Evolutionary conservation across 495 filamentous ascomycete genomes (phyloP).

Genomic region (Daldinia childiae): DNA sequence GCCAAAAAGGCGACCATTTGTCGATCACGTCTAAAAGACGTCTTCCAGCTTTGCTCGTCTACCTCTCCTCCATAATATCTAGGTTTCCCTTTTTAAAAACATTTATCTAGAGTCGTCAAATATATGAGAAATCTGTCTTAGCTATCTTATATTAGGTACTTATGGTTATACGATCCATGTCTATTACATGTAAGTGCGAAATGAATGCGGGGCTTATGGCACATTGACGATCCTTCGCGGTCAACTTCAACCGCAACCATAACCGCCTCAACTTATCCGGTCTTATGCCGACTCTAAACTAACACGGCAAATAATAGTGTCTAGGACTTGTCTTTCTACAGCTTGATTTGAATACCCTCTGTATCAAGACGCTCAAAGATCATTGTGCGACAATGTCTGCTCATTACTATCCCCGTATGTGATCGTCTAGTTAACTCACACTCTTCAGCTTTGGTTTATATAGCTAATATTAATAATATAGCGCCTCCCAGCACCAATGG

Average conservation of each 20-base stretch:
- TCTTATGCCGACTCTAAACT: slow-evolving; percentile 3
- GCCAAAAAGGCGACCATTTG: slow-evolving; percentile 30
- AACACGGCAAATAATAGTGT: background rate
- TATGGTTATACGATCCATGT: background rate
- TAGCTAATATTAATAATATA: slow-evolving; percentile 19
- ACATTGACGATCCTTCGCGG: slow-evolving; percentile 7
- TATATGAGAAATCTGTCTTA: background rate
- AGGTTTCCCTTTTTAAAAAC: background rate
- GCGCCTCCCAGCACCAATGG: slow-evolving; percentile 42
- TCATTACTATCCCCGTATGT: slow-evolving; percentile 45
- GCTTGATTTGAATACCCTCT: background rate
- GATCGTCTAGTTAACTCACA: background rate
- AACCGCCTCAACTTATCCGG: slow-evolving; percentile 8
- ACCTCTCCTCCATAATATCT: background rate
- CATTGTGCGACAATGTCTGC: slow-evolving; percentile 33
- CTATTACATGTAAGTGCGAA: slow-evolving; percentile 1
- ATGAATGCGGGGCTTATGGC: background rate
- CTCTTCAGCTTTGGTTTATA: slow-evolving; percentile 8
- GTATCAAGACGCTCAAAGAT: background rate
- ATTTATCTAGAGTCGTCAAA: background rate
- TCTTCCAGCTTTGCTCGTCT: slow-evolving; percentile 7
- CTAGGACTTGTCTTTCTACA: background rate
- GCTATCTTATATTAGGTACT: background rate
- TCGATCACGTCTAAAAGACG: slow-evolving; percentile 9
- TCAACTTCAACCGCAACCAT: background rate